Evolutionary conservation across 2,329 filamentous ascomycete genomes (phyloP).

Genomic region (Penicillium oxalicum): DNA sequence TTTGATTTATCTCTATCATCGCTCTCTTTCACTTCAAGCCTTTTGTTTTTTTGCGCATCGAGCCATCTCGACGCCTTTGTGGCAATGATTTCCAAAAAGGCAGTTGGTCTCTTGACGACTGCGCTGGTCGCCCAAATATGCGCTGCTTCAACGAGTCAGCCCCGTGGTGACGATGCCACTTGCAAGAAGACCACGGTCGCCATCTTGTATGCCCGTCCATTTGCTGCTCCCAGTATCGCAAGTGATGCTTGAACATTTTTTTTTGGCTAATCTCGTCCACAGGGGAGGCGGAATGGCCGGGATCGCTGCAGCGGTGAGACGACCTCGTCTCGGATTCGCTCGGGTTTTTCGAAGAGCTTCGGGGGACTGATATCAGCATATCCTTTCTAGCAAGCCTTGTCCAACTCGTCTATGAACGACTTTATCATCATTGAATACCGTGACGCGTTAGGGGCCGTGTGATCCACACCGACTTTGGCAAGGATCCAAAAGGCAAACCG

Average conservation of each 20-base stretch:
- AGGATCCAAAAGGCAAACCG: conserved; percentile 45
- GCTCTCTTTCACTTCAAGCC: not conserved
- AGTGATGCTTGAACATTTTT: not conserved
- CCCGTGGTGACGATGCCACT: conserved; percentile 12
- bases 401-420: conserved; percentile 56
- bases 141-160: conserved; percentile 17
- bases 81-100: conserved; percentile 6
- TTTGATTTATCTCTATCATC: not conserved
- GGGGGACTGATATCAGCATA: not conserved
- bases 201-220: conserved; percentile 23
- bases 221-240: too few relatives aligned
- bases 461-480: conserved; percentile 53
- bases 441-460: conserved; percentile 58
- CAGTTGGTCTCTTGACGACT: conserved; percentile 1
- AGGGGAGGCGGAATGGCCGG: conserved; percentile 57
- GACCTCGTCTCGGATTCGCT: not conserved
- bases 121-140: conserved; percentile 11
- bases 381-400: conserved; percentile 48
- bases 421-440: conserved; percentile 63
- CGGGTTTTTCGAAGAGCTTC: not conserved
- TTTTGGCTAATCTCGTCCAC: not conserved
- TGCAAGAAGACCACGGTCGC: conserved; percentile 31
- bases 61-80: not conserved
- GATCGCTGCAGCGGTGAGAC: conserved; percentile 53
- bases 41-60: not conserved